These are phyloP conservation scores for Candida anglica DNA, from an alignment of 805 yeast species.

Conservation along the genomic window DNA sequence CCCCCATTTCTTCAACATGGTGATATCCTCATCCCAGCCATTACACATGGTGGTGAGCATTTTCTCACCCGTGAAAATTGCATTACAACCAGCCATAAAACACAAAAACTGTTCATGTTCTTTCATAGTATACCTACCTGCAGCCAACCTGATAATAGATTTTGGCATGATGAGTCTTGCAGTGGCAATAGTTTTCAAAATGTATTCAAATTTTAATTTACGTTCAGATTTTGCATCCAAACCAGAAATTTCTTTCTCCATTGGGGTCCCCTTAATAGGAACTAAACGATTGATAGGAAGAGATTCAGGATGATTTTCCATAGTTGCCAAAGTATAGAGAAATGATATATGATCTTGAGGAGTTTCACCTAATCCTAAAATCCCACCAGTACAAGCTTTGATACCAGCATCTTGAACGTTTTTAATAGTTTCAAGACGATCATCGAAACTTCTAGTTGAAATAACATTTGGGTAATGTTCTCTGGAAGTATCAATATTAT, in stretches of 20 bases:
- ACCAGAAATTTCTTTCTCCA: constrained; percentile 49
- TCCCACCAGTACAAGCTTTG: constrained; percentile 76
- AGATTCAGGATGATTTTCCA: constrained; percentile 71
- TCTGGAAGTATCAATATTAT: constrained; percentile 75
- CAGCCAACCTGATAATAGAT: constrained; percentile 69
- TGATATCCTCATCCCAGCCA: constrained; percentile 80
- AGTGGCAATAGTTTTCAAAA: constrained; percentile 68
- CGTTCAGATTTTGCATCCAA: constrained; percentile 31
- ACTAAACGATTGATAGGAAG: constrained; percentile 76
- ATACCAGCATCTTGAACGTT: constrained; percentile 63
- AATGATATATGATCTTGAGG: constrained; percentile 68
- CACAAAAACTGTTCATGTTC: constrained; percentile 73
- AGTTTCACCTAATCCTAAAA: constrained; percentile 74
- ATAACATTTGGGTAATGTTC: constrained; percentile 74
- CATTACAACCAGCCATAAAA: constrained; percentile 75
- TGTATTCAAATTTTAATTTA: constrained; percentile 54
- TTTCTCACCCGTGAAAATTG: constrained; percentile 75
- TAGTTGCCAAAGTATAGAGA: constrained; percentile 59
- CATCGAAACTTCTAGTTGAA: constrained; percentile 67
- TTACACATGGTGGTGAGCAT: constrained; percentile 82
- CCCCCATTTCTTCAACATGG: constrained; percentile 70
- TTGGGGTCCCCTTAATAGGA: constrained; percentile 77
- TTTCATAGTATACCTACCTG: constrained; percentile 79
- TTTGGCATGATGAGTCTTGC: constrained; percentile 74
- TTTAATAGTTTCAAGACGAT: constrained; percentile 60